phyloP scores from a whole-genome alignment of 2,329 filamentous ascomycete genomes.

The Neocucurbitaria cava region DNA sequence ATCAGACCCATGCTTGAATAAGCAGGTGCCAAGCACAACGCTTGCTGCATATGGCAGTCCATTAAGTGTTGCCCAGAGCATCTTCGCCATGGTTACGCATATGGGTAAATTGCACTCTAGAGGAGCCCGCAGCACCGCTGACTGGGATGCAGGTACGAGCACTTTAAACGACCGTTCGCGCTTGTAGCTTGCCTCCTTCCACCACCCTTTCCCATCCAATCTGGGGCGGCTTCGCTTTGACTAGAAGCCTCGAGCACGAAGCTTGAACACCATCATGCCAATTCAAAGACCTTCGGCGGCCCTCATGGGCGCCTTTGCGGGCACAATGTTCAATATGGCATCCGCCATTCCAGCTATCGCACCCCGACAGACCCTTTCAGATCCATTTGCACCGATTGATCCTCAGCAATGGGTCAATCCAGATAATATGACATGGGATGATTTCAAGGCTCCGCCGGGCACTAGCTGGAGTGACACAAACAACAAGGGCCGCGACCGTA shows the following conservation, averaged over 20 bases:
- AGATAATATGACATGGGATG: constrained; percentile 57
- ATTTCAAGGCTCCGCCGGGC: constrained; percentile 57
- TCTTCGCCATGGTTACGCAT: neutral
- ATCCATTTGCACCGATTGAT: constrained; percentile 60
- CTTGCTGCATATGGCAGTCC: constrained; percentile 1
- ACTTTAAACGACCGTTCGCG: neutral
- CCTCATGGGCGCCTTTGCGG: constrained; percentile 21
- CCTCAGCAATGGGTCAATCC: constrained; percentile 62
- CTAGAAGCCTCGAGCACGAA: neutral
- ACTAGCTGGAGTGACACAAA: constrained; percentile 57
- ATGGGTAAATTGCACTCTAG: constrained; percentile 1
- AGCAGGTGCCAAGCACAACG: neutral
- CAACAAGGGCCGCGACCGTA: constrained; percentile 56
- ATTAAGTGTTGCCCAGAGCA: neutral
- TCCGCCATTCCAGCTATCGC: constrained; percentile 26
- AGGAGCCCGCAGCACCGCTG: neutral
- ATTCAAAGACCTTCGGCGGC: constrained; percentile 8
- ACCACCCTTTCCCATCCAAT: neutral
- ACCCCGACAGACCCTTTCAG: constrained; percentile 22
- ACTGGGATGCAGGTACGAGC: neutral
- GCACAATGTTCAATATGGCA: constrained; percentile 22
- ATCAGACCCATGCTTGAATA: neutral
- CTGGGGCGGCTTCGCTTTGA: neutral
- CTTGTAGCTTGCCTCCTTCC: neutral
- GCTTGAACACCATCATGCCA: constrained; percentile 9